Evolutionary conservation across 108 stramenopile species (phyloP).

Genomic region (Pseudonitzschia multistriata): DNA sequence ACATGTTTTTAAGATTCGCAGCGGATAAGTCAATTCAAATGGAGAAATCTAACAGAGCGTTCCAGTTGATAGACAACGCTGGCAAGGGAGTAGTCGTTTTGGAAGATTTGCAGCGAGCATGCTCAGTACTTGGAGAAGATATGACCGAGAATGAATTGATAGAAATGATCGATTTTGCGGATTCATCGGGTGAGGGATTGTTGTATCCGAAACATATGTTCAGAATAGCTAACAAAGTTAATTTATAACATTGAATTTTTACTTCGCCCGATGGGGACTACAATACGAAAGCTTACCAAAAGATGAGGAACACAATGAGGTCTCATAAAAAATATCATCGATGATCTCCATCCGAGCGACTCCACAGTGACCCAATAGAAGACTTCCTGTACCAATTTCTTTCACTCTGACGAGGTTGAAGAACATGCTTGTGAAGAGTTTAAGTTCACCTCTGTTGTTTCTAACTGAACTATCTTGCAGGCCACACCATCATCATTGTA

Average conservation of each 20-base stretch:
- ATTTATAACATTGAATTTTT: slow-evolving; percentile 16
- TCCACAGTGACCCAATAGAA: too few species aligned
- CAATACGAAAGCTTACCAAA: not conserved
- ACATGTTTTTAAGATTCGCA: slow-evolving; percentile 24
- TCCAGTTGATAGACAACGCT: slow-evolving; percentile 39
- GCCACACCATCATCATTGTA: too few species aligned
- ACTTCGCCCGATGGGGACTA: too few species aligned
- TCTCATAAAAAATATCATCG: too few species aligned
- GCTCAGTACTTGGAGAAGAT: slow-evolving; percentile 38
- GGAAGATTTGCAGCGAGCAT: slow-evolving; percentile 46
- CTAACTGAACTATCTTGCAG: too few species aligned
- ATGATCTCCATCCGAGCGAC: too few species aligned
- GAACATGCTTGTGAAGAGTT: too few species aligned
- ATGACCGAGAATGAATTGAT: slow-evolving; percentile 34
- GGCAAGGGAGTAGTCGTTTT: slow-evolving; percentile 41
- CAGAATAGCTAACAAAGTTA: slow-evolving; percentile 28
- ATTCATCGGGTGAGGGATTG: slow-evolving; percentile 32
- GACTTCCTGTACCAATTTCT: too few species aligned
- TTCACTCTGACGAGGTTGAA: too few species aligned
- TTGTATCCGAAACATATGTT: slow-evolving; percentile 22
- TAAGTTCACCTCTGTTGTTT: too few species aligned
- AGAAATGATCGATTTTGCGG: slow-evolving; percentile 40
- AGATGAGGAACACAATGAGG: too few species aligned
- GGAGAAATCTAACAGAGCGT: slow-evolving; percentile 33
- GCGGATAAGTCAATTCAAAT: slow-evolving; percentile 27